Evolutionary conservation across 805 yeast species (phyloP).

Genomic region (Huiozyma naganishii): DNA sequence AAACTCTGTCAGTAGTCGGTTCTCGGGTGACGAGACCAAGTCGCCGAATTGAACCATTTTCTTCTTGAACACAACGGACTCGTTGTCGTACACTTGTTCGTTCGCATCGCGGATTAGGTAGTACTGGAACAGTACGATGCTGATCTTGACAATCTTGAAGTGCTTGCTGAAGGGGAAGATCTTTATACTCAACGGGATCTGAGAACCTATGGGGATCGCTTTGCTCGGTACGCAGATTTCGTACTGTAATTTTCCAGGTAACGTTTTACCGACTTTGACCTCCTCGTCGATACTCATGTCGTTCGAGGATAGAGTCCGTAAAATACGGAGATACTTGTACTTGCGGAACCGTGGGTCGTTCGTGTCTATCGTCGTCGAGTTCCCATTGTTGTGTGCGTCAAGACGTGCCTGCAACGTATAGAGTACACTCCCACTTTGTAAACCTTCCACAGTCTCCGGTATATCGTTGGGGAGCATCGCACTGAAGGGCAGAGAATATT

Average conservation of each 20-base stretch:
- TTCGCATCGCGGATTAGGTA: constrained; percentile 45
- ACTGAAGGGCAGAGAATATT: constrained; percentile 79
- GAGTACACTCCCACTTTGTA: constrained; percentile 63
- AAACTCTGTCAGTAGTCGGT: constrained; percentile 43
- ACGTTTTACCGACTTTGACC: constrained; percentile 79
- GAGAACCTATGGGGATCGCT: constrained; percentile 79
- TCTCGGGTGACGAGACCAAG: constrained; percentile 25
- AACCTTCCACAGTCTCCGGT: constrained; percentile 83
- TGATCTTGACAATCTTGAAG: constrained; percentile 54
- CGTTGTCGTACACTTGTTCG: constrained; percentile 50
- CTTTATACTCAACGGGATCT: constrained; percentile 54
- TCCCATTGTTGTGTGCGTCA: constrained; percentile 29
- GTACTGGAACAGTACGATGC: constrained; percentile 55
- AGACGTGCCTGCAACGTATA: constrained; percentile 68
- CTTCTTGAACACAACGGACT: constrained; percentile 45
- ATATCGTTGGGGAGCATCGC: constrained; percentile 71
- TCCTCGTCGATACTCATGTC: constrained; percentile 56
- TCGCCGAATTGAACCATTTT: constrained; percentile 37
- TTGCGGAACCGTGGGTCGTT: constrained; percentile 5
- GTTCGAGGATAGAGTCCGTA: constrained; percentile 76
- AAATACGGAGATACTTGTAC: constrained; percentile 57
- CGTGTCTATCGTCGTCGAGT: not conserved
- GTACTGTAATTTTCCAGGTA: constrained; percentile 85
- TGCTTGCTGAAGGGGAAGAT: constrained; percentile 76
- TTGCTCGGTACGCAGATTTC: constrained; percentile 74